Percentiles rank a stretch among this genome's conserved stretches.
These are phyloP conservation scores for Coemansia sp. DNA, from an alignment of 192 early-diverging fungal species.

Conservation along the genomic window DNA sequence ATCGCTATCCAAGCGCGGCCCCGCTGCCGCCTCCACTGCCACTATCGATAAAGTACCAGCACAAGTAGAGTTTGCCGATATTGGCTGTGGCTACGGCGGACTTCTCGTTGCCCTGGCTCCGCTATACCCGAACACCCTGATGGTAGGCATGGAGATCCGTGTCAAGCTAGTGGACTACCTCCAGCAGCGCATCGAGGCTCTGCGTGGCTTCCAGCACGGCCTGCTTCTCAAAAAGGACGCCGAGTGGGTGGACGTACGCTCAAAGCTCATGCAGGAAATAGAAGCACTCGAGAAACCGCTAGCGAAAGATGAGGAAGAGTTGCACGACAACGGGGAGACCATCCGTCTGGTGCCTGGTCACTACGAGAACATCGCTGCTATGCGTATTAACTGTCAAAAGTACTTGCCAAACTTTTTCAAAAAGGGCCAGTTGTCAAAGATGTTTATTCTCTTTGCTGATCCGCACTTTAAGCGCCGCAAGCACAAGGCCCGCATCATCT, in stretches of 20 bases:
- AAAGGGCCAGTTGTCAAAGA: constrained; percentile 92
- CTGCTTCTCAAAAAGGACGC: constrained; percentile 11
- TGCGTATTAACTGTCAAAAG: constrained; percentile 99
- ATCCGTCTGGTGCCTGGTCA: constrained; percentile 58
- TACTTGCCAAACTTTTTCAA: constrained; percentile 97
- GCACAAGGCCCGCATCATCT: constrained; percentile 97
- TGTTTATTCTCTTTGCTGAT: constrained; percentile 99
- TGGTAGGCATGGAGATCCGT: constrained; percentile 99
- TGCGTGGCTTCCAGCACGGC: constrained; percentile 63
- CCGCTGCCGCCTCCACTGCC: background rate
- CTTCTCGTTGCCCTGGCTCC: constrained; percentile 84
- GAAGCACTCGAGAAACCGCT: constrained; percentile 11
- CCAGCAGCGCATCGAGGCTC: constrained; percentile 80
- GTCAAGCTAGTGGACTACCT: constrained; percentile 94
- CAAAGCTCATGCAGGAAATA: constrained; percentile 37
- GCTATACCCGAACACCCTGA: constrained; percentile 87
- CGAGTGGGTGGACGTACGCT: constrained; percentile 55
- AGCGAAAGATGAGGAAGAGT: constrained; percentile 20
- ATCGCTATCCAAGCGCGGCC: constrained; percentile 29
- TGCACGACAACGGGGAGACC: constrained; percentile 52
- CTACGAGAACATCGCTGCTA: constrained; percentile 95
- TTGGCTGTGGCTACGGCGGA: constrained; percentile 98
- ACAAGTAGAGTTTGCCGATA: constrained; percentile 92
- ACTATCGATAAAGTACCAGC: constrained; percentile 2
- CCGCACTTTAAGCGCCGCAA: constrained; percentile 99